phyloP scores from a whole-genome alignment of 225 moss, liverwort and hornwort genomes.

The Physcomitrium patens region DNA sequence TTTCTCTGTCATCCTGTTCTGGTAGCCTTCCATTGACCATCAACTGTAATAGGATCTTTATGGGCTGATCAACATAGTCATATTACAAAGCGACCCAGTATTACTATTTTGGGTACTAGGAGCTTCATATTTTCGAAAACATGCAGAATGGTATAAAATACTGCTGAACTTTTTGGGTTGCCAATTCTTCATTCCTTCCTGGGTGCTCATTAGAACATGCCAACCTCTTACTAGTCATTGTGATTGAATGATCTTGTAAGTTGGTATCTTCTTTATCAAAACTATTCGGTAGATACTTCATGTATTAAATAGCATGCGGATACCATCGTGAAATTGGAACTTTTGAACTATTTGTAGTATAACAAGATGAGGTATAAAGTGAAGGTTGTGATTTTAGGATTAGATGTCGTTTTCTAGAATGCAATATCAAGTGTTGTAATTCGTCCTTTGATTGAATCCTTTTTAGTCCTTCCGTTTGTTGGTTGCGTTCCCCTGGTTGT shows the following conservation, averaged over 20 bases:
- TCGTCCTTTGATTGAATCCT: background rate
- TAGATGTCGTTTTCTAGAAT: slow-evolving; percentile 9
- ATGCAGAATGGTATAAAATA: background rate
- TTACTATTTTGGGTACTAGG: slow-evolving; percentile 7
- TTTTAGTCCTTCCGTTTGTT: slow-evolving; percentile 3
- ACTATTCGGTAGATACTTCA: slow-evolving; percentile 12
- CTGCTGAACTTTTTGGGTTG: slow-evolving; percentile 6
- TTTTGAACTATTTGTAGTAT: slow-evolving; percentile 13
- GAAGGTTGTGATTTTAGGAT: slow-evolving; percentile 12
- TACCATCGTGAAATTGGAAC: slow-evolving; percentile 21
- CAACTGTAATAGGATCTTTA: slow-evolving; percentile 16
- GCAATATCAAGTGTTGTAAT: slow-evolving; percentile 15
- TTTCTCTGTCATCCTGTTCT: background rate
- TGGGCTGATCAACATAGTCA: background rate
- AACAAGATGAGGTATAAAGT: background rate
- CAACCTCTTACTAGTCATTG: slow-evolving; percentile 16
- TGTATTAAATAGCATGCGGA: background rate
- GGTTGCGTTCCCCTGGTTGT: slow-evolving; percentile 17
- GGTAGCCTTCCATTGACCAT: slow-evolving; percentile 18
- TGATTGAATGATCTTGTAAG: slow-evolving; percentile 22
- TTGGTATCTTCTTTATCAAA: slow-evolving; percentile 20
- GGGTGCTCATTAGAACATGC: slow-evolving; percentile 20
- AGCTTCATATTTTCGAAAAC: slow-evolving; percentile 12
- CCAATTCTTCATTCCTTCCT: slow-evolving; percentile 12
- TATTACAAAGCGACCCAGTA: background rate